These are phyloP conservation scores for Calonectria leucothoes DNA, from an alignment of 2,329 filamentous ascomycete species.

Conservation along the genomic window DNA sequence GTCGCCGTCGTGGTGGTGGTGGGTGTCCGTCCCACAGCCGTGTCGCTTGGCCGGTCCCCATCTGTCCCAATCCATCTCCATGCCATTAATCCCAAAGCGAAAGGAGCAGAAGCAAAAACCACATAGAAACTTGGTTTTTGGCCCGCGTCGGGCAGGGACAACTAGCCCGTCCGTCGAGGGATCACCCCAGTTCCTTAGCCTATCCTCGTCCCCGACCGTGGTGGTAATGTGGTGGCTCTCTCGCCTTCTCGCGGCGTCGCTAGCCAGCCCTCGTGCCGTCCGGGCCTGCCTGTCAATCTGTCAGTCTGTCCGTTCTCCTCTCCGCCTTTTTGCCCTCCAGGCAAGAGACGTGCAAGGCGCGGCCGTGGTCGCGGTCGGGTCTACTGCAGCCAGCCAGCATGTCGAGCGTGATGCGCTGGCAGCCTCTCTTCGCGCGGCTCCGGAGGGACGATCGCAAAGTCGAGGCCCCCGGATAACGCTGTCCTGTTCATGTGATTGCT, in stretches of 20 bases:
- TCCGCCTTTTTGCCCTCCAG: constrained; percentile 4
- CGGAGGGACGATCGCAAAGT: not conserved
- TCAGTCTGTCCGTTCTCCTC: too few species aligned
- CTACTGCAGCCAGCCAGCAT: constrained; percentile 13
- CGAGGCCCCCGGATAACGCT: not conserved
- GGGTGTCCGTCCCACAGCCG: constrained; percentile 7
- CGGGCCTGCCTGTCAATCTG: too few species aligned
- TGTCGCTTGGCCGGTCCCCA: constrained; percentile 4
- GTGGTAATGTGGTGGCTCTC: constrained; percentile 10
- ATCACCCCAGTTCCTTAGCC: constrained; percentile 30
- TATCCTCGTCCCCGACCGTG: constrained; percentile 14
- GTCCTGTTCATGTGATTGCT: constrained; percentile 30
- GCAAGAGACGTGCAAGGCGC: not conserved
- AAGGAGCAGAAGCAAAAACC: not conserved
- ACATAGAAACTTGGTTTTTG: constrained; percentile 38
- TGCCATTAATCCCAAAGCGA: constrained; percentile 7
- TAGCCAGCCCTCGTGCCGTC: not conserved
- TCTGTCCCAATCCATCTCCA: not conserved
- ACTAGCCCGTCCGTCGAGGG: constrained; percentile 26
- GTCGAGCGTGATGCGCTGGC: constrained; percentile 33
- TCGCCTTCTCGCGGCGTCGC: not conserved
- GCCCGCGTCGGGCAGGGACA: constrained; percentile 33
- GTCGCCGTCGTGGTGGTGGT: too few species aligned
- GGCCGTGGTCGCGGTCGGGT: not conserved
- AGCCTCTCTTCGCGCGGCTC: not conserved